phyloP scores from a whole-genome alignment of 257 asterid genomes.

The Scutellaria baicalensis region DNA sequence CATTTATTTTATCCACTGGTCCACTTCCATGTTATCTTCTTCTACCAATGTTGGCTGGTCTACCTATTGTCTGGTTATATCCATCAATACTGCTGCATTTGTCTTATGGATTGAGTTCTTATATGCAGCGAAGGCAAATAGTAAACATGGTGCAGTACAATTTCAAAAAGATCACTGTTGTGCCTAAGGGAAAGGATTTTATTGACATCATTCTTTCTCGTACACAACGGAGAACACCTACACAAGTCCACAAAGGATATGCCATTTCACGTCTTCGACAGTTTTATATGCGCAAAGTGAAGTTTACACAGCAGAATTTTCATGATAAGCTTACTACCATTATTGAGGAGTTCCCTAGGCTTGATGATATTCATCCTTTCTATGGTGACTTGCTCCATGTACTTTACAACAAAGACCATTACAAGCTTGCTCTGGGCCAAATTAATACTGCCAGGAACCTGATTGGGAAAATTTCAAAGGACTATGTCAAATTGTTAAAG shows the following conservation, averaged over 20 bases:
- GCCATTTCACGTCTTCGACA: constrained; percentile 84
- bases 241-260: constrained; percentile 96
- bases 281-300: constrained; percentile 96
- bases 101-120: background rate
- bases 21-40: background rate
- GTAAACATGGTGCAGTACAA: constrained; percentile 87
- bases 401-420: constrained; percentile 91
- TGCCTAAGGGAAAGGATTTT: constrained; percentile 86
- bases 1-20: background rate
- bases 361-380: constrained; percentile 91
- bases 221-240: constrained; percentile 92
- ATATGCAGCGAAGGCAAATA: background rate
- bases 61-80: background rate
- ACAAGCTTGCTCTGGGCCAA: constrained; percentile 96
- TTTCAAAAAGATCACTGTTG: constrained; percentile 88
- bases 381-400: constrained; percentile 92
- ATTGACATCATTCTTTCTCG: constrained; percentile 88
- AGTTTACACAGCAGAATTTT: constrained; percentile 75
- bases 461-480: constrained; percentile 75
- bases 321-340: constrained; percentile 83
- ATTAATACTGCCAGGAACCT: constrained; percentile 84
- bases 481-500: constrained; percentile 74
- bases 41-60: background rate
- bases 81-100: background rate
- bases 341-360: constrained; percentile 90